Evolutionary conservation across 257 asterid genomes (phyloP).

Genomic region (Knoxia roxburghii): DNA sequence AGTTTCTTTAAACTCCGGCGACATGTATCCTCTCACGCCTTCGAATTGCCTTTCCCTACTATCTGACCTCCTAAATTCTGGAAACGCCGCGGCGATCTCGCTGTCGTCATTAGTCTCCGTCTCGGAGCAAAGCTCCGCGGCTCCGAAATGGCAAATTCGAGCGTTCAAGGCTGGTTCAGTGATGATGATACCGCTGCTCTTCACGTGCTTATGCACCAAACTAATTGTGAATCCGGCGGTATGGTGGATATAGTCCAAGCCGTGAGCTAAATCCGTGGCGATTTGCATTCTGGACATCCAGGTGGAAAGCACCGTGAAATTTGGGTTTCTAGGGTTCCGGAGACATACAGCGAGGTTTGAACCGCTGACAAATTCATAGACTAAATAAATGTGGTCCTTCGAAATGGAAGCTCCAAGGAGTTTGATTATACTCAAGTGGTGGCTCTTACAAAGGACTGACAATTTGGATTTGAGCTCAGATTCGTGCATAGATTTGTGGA

Average conservation of each 20-base stretch:
- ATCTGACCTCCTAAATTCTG: conserved; percentile 13
- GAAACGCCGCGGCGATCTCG: conserved; percentile 17
- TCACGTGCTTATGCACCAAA: conserved; percentile 83
- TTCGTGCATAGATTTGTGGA: conserved; percentile 38
- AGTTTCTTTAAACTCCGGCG: conserved; percentile 72
- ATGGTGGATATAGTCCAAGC: conserved; percentile 77
- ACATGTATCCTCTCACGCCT: conserved; percentile 87
- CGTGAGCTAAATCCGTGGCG: conserved; percentile 82
- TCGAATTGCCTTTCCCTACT: conserved; percentile 43
- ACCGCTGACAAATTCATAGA: conserved; percentile 64
- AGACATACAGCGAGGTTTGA: conserved; percentile 59
- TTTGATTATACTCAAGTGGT: conserved; percentile 66
- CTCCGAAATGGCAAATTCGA: conserved; percentile 88
- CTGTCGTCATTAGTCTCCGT: conserved; percentile 24
- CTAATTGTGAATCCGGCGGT: conserved; percentile 64
- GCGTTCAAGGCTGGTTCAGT: conserved; percentile 77
- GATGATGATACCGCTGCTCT: conserved; percentile 75
- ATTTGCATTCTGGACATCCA: conserved; percentile 92
- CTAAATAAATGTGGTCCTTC: conserved; percentile 70
- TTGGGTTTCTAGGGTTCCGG: conserved; percentile 54
- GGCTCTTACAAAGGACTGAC: conserved; percentile 55
- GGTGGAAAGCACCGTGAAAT: conserved; percentile 70
- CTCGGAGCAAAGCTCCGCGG: conserved; percentile 94
- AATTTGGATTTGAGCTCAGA: conserved; percentile 46
- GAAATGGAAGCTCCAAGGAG: conserved; percentile 70